A percentile compares a stretch with the other conserved stretches of the same genome.
These are phyloP conservation scores for Xylaria scruposa DNA, from an alignment of 495 filamentous ascomycete species.

Conservation along the genomic window DNA sequence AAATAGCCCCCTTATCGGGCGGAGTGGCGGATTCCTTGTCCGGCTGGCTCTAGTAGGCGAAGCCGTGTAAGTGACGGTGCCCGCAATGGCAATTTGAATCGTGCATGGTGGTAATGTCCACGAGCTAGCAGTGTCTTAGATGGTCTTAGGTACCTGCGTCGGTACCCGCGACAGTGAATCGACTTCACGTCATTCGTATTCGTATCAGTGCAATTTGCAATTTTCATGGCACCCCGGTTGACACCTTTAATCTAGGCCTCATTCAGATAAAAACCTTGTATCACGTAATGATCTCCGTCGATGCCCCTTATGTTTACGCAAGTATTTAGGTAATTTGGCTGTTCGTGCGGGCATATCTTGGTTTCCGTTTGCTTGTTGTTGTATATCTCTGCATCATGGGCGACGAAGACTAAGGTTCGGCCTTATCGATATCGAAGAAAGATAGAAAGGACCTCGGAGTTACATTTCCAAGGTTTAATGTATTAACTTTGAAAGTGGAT, in stretches of 20 bases:
- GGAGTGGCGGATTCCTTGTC: background rate
- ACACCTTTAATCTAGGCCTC: conserved; percentile 2
- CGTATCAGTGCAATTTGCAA: conserved; percentile 17
- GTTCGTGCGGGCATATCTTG: background rate
- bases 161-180: background rate
- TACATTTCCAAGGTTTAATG: background rate
- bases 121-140: background rate
- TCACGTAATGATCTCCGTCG: conserved; percentile 13
- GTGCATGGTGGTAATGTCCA: background rate
- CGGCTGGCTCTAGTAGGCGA: background rate
- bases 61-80: background rate
- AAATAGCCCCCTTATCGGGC: background rate
- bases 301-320: background rate
- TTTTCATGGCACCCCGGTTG: background rate
- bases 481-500: background rate
- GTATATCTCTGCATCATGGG: background rate
- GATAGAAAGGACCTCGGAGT: too few relatives aligned
- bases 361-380: background rate
- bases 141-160: background rate
- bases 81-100: background rate
- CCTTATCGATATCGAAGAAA: background rate
- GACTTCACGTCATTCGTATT: conserved; percentile 16
- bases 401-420: background rate
- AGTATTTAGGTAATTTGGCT: background rate
- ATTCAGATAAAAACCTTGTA: background rate